A percentile compares a stretch with the other conserved stretches of the same genome.
These are phyloP conservation scores for Ophioceras dolichostomum DNA, from an alignment of 2,329 filamentous ascomycete genomes.

Conservation along the genomic window DNA sequence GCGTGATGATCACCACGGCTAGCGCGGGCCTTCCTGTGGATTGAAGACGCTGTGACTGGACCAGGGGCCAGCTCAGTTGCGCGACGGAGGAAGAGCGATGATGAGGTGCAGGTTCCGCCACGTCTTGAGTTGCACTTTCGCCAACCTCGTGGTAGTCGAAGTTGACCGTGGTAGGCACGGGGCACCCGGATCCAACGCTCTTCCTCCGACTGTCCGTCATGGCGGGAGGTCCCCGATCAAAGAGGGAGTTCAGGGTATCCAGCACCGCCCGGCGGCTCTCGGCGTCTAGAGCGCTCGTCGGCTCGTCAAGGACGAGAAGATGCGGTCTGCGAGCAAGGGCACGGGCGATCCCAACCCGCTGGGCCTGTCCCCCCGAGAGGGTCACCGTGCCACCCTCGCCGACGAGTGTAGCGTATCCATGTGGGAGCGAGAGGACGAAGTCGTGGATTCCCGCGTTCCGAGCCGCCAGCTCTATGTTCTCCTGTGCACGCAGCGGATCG, in stretches of 20 bases:
- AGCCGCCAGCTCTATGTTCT: slow-evolving; percentile 38
- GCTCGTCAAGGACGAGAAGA: slow-evolving; percentile 75
- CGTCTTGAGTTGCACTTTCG: no score
- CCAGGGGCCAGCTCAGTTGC: not conserved
- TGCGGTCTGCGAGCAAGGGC: slow-evolving; percentile 60
- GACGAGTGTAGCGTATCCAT: slow-evolving; percentile 59
- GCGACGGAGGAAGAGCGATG: no score
- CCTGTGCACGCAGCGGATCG: slow-evolving; percentile 33
- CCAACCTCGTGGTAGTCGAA: no score
- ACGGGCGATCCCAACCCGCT: slow-evolving; percentile 69
- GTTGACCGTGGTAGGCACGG: no score
- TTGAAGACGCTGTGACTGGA: no score
- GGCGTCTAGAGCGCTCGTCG: slow-evolving; percentile 68
- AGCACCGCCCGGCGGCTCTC: slow-evolving; percentile 54
- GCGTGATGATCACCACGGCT: slow-evolving; percentile 72
- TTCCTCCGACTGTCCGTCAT: not conserved
- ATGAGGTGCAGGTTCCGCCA: no score
- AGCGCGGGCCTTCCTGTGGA: no score
- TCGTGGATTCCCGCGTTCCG: slow-evolving; percentile 56
- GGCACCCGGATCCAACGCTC: not conserved
- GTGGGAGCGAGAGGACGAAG: slow-evolving; percentile 60
- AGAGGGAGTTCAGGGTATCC: slow-evolving; percentile 12
- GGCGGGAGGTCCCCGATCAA: no score
- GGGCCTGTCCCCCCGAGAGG: slow-evolving; percentile 71
- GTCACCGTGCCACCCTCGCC: slow-evolving; percentile 64